Evolutionary conservation across 495 filamentous ascomycete genomes (phyloP), one percentile per base, ranked within the genome.

Genomic region (Penicillium lagena): DNA sequence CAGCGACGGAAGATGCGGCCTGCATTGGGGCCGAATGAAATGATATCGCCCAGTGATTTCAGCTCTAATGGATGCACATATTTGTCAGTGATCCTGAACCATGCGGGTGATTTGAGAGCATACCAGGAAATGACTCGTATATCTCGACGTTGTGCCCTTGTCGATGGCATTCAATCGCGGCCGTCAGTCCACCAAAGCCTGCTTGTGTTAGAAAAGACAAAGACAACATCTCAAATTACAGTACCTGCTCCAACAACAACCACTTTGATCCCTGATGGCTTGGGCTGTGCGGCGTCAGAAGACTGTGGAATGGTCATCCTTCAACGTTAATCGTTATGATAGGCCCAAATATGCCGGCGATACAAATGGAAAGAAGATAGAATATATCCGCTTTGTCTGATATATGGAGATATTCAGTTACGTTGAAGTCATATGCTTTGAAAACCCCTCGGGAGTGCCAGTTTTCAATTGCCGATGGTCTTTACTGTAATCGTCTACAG

Each of bases 101-200:
- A 22, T 22, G 22, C 22, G 22, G 22, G 22, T 22, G 22, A 22
- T 6, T 22, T 22, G 22, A 14, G 10, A 12, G 33, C 39, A 43
- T 13, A 54, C 51, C 47, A 12, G 75, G 71, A 45, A 81, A 81
- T 13, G 71, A 67, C 46, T 82, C 76, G 58, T 82, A 79, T 51
- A 82, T 68, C 43, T 64, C 56, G 35, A 83, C 82, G 36, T 68
- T 74, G 46, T 86, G 80, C 3, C 82, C 82, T 60, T 86, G 82
- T 15, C 80, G 71, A 39, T 68, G 56, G 47, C 77, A 80, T 64
- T 86, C 82, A 27, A 85, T 74, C n/a, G 78, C 72, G 3, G 78
- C 77, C 0, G 77, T 79, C 14, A 85, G 64, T 9, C 82, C 82
- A 29, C 74, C 82, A 22, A 85, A 73, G 36, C 82, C 82, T 54